phyloP scores from a whole-genome alignment of 2,329 filamentous ascomycete species.

The Esteya vermicola region DNA sequence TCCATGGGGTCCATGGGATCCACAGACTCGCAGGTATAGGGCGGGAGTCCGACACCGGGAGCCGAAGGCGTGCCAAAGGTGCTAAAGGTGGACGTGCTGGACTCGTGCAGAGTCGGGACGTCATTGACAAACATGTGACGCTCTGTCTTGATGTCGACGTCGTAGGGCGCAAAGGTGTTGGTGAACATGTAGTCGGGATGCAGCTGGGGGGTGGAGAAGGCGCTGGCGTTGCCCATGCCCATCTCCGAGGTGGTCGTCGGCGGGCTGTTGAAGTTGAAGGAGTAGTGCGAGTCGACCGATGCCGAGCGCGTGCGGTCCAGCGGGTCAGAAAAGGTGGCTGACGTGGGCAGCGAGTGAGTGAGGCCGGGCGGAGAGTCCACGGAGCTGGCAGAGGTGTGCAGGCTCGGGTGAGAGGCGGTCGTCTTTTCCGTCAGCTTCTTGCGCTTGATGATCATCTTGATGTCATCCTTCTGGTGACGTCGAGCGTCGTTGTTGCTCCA shows the following conservation, averaged over 20 bases:
- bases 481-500: slow-evolving; percentile 89
- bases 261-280: slow-evolving; percentile 59
- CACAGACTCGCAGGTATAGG: slow-evolving; percentile 32
- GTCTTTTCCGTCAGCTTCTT: slow-evolving; percentile 90
- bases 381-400: slow-evolving; percentile 21
- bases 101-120: slow-evolving; percentile 71
- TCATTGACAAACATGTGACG: slow-evolving; percentile 89
- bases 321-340: slow-evolving; percentile 64
- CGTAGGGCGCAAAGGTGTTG: slow-evolving; percentile 58
- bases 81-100: slow-evolving; percentile 82
- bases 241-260: slow-evolving; percentile 34
- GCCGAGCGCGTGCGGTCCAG: slow-evolving; percentile 59
- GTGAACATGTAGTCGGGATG: slow-evolving; percentile 45
- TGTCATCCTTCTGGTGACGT: slow-evolving; percentile 76
- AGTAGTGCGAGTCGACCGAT: slow-evolving; percentile 70
- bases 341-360: slow-evolving; percentile 69
- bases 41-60: slow-evolving; percentile 50
- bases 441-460: slow-evolving; percentile 95
- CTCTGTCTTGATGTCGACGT: slow-evolving; percentile 93
- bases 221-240: slow-evolving; percentile 22
- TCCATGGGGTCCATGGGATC: not conserved
- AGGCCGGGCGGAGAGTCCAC: slow-evolving; percentile 64
- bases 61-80: slow-evolving; percentile 73
- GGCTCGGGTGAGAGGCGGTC: slow-evolving; percentile 16
- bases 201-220: slow-evolving; percentile 44